phyloP scores from a whole-genome alignment of 768 basidiomycete species.

The Gautieria morchelliformis region DNA sequence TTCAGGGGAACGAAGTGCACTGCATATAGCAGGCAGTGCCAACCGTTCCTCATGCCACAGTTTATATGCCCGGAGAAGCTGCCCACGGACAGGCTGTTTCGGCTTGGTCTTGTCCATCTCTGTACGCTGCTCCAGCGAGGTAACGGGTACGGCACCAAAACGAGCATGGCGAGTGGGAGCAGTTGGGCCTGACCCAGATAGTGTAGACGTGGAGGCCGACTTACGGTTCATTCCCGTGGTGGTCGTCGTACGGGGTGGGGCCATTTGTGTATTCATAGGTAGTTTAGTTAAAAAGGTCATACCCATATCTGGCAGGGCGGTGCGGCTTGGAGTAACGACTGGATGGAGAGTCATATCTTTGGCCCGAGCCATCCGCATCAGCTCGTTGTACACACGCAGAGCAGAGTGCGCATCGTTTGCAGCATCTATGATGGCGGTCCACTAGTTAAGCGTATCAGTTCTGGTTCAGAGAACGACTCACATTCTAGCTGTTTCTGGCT shows the following conservation, averaged over 20 bases:
- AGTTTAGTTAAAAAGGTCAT: not conserved
- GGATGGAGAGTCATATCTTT: conserved; percentile 7
- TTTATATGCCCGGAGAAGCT: conserved; percentile 35
- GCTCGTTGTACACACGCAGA: conserved; percentile 31
- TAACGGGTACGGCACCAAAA: not conserved
- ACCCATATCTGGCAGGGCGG: not conserved
- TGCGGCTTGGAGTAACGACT: not conserved
- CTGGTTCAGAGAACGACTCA: conserved; percentile 11
- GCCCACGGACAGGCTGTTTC: conserved; percentile 9
- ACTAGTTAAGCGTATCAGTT: not conserved
- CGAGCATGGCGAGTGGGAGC: not conserved
- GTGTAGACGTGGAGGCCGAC: too few relatives aligned
- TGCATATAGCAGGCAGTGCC: conserved; percentile 31
- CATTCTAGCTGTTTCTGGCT: conserved; percentile 30
- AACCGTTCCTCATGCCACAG: conserved; percentile 31
- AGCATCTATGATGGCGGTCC: conserved; percentile 26
- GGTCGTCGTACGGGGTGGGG: conserved; percentile 8
- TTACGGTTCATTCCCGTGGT: too few relatives aligned
- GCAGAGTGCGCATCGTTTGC: conserved; percentile 44
- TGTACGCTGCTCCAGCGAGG: not conserved
- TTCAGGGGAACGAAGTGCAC: conserved; percentile 23
- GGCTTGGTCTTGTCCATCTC: not conserved
- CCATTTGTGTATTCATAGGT: not conserved
- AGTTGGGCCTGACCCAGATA: too few relatives aligned
- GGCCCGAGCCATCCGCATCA: conserved; percentile 24